These are phyloP conservation scores for Globisporangium alternatum DNA, from an alignment of 352 stramenopile species.

Conservation along the genomic window DNA sequence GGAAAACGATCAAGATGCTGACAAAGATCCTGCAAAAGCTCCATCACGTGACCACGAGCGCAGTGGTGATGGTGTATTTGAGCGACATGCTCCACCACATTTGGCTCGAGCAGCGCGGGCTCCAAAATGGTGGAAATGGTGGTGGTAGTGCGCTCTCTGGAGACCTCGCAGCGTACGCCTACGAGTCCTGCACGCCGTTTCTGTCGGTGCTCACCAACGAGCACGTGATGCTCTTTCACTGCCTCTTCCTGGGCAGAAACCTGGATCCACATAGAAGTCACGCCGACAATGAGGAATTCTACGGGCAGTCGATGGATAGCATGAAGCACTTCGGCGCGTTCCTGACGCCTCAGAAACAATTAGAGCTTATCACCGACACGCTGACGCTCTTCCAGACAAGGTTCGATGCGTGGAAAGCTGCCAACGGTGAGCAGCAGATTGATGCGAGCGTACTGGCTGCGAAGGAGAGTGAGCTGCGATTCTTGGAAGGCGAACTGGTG, in stretches of 20 bases:
- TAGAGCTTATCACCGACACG: slow-evolving; percentile 49
- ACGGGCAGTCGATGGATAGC: slow-evolving; percentile 35
- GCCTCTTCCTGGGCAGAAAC: slow-evolving; percentile 38
- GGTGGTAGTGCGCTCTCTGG: slow-evolving; percentile 16
- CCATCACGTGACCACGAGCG: slow-evolving; percentile 50
- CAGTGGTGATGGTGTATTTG: slow-evolving; percentile 69
- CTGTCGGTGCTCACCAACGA: slow-evolving; percentile 60
- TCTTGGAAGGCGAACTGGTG: slow-evolving; percentile 34
- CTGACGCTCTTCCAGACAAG: slow-evolving; percentile 42
- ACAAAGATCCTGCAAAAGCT: slow-evolving; percentile 76
- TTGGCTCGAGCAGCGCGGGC: slow-evolving; percentile 37
- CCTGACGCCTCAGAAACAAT: slow-evolving; percentile 39
- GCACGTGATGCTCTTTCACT: slow-evolving; percentile 63
- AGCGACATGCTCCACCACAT: slow-evolving; percentile 42
- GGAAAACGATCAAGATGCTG: slow-evolving; percentile 63
- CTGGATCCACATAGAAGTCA: not conserved
- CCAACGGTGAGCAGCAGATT: slow-evolving; percentile 19
- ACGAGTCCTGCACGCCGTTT: slow-evolving; percentile 63
- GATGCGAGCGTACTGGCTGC: not conserved
- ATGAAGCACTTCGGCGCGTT: slow-evolving; percentile 38
- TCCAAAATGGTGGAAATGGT: not conserved
- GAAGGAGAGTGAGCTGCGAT: slow-evolving; percentile 34
- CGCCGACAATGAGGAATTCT: slow-evolving; percentile 34
- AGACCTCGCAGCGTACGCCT: slow-evolving; percentile 62
- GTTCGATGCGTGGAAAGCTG: slow-evolving; percentile 33